Base-by-base conservation (phyloP, 495 filamentous ascomycete species). In the Penicillium lagena region DNA sequence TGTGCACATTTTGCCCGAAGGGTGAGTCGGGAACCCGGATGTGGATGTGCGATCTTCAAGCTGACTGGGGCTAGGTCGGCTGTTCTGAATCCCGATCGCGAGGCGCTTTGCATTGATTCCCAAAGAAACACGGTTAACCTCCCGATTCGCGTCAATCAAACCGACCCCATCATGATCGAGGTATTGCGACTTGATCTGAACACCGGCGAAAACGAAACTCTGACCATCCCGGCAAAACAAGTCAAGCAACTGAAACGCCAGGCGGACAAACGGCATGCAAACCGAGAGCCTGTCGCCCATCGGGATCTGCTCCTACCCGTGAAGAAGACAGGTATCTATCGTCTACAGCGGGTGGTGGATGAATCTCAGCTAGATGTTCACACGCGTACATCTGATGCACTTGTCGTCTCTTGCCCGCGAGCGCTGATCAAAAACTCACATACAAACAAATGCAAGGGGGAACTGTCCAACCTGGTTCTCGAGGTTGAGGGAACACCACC, bases 1-100 rank as follows among this genome's bases (percentile, higher is more conserved):
- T 49, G 89, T 98, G 57, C 89, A 98, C 57, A 94, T 97, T 60
- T 72, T 98, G 27, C 93, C 93, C 2, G 93, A 98, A 75, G 93
- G 93, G 81, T 90, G 62, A 55, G 82, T 68, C 13, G 37, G 29
- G 29, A 32, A 33, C 15, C n/a, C n/a, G 2, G 10, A 11, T 9
- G 11, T 37, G 0, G 27, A 31, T 12, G 22, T 22, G 15, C 12
- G 8, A n/a, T 33, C 7, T 7, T 29, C 34, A 37, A 41, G 36
- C 67, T 70, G 44, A 71, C 49, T 9, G 47, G 47, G 36, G 35
- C n/a, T 55, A 90, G 88, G 4, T 94, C 90, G 45, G 93, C 87
- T 10, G 72, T 85, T 37, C 70, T 98, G 39, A 97, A 97, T 59
- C 89, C 91, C 11, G 77, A 90, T 30, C 70, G 75, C 27, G 59